Percentiles rank a stretch among this genome's conserved stretches.
Conservation (phyloP, 805 yeast genomes). For the Sungouiella blattae region DNA sequence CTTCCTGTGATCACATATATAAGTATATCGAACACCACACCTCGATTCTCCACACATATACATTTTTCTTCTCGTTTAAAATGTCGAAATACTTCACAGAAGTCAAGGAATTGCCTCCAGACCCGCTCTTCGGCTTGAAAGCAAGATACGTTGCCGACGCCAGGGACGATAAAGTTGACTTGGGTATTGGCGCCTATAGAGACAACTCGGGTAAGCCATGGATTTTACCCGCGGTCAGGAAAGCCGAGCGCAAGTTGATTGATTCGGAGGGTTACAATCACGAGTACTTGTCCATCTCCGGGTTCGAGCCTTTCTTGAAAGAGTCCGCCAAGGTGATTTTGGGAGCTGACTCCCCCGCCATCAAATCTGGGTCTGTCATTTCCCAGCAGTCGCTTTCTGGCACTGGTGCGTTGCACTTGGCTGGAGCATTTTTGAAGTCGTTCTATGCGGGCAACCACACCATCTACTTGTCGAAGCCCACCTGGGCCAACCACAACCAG, state of each 20-base stretch:
- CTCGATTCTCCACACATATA: too few species aligned
- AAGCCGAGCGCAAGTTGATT: conserved; percentile 65
- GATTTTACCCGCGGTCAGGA: conserved; percentile 64
- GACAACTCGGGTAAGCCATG: conserved; percentile 68
- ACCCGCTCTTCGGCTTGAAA: conserved; percentile 81
- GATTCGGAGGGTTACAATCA: conserved; percentile 52
- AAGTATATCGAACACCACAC: too few species aligned
- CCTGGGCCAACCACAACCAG: conserved; percentile 97
- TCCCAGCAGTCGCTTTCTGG: conserved; percentile 81
- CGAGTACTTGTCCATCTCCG: conserved; percentile 84
- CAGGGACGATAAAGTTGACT: conserved; percentile 69
- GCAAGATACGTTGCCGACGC: conserved; percentile 59
- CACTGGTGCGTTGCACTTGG: conserved; percentile 88
- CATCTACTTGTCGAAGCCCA: conserved; percentile 48
- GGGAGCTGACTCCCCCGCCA: conserved; percentile 46
- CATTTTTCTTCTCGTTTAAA: too few species aligned
- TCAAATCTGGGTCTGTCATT: conserved; percentile 40
- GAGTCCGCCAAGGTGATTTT: conserved; percentile 73
- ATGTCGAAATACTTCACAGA: conserved; percentile 44
- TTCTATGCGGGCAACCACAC: conserved; percentile 36
- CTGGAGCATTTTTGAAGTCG: conserved; percentile 63
- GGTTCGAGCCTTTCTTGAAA: conserved; percentile 61
- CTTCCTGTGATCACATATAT: too few species aligned
- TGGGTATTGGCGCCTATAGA: conserved; percentile 81
- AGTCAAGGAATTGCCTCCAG: conserved; percentile 71